phyloP scores from a whole-genome alignment of 169 alveolate species.

The Fabrea salina region DNA sequence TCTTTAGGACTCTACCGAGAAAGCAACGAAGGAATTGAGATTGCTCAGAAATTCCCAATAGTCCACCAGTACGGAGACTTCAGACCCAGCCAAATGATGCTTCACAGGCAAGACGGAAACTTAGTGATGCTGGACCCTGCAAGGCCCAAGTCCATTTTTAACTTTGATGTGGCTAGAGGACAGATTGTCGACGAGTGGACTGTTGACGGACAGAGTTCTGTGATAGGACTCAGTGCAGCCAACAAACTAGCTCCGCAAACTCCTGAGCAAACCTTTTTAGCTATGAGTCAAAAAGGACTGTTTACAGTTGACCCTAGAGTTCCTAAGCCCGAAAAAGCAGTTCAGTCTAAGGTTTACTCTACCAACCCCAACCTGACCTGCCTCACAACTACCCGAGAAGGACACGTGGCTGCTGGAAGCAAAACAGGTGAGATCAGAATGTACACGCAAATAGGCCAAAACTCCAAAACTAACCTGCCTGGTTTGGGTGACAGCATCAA shows the following conservation, averaged over 20 bases:
- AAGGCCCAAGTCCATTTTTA: not conserved
- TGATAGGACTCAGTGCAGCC: not conserved
- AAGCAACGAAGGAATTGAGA: not conserved
- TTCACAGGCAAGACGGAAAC: not conserved
- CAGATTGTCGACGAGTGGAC: not conserved
- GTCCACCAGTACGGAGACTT: not conserved
- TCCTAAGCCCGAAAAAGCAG: not conserved
- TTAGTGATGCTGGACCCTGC: not conserved
- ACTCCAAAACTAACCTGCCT: conserved; percentile 23
- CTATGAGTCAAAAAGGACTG: not conserved
- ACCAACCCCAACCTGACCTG: not conserved
- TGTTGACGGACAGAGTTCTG: not conserved
- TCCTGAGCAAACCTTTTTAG: not conserved
- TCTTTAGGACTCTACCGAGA: not conserved
- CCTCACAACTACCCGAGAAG: not conserved
- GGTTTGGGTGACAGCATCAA: conserved; percentile 16
- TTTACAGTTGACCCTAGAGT: conserved; percentile 23
- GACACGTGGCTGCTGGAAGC: not conserved
- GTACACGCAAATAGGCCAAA: conserved; percentile 25
- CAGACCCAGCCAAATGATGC: not conserved
- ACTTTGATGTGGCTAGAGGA: not conserved
- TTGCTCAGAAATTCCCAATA: not conserved
- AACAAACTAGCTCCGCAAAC: not conserved
- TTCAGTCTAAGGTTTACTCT: not conserved
- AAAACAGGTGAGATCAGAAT: conserved; percentile 17